A percentile compares a stretch with the other conserved stretches of the same genome.
phyloP scores from a whole-genome alignment of 176 grass and related monocot genomes.

The Oropetium thomaeum region DNA sequence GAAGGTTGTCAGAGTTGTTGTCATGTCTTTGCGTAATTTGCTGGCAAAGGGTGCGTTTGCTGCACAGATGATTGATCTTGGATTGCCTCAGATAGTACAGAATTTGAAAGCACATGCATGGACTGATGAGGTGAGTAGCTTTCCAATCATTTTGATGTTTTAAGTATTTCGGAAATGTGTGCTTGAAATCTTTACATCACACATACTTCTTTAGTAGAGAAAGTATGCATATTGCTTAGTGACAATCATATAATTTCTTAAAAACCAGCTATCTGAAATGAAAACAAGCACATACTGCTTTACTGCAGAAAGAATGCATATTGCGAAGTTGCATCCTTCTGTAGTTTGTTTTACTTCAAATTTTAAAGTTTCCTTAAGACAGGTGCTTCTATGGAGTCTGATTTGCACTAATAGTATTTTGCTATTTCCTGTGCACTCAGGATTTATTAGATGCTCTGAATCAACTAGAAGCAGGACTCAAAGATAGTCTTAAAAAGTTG shows the following conservation, averaged over 20 bases:
- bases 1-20: conserved; percentile 90
- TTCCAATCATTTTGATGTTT: conserved; percentile 17
- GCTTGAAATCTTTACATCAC: neutral
- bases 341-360: neutral
- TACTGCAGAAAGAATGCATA: too few species aligned
- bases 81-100: conserved; percentile 85
- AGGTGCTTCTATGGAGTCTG: neutral
- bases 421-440: conserved; percentile 37
- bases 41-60: conserved; percentile 78
- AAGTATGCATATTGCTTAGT: neutral
- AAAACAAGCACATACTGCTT: too few species aligned
- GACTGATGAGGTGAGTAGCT: conserved; percentile 82
- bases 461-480: conserved; percentile 82
- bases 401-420: conserved; percentile 23
- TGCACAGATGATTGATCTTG: conserved; percentile 96
- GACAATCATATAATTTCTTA: neutral
- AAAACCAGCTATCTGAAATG: conserved; percentile 19
- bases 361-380: neutral
- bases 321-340: neutral
- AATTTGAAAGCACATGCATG: conserved; percentile 97
- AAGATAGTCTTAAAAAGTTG: conserved; percentile 77
- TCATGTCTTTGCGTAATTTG: conserved; percentile 82
- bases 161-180: neutral
- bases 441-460: conserved; percentile 92
- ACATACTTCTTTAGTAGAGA: neutral